Conservation (phyloP, 371 early-diverging fungal species). For the Furculomyces boomerangus region DNA sequence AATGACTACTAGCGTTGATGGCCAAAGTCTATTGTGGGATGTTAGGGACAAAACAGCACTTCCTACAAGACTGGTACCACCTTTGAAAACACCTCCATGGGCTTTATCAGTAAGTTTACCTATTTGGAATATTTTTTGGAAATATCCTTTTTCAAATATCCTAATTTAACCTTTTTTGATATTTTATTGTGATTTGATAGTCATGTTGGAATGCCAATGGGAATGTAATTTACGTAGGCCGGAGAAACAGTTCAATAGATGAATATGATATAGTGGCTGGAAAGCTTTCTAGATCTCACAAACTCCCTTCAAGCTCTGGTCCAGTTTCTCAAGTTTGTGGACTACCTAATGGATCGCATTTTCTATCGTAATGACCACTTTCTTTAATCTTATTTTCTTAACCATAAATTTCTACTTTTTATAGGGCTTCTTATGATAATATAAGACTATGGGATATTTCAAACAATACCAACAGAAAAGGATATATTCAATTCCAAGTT, state of each 20-base stretch:
- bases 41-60: constrained; percentile 37
- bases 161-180: background rate
- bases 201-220: constrained; percentile 73
- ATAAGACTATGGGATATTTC: constrained; percentile 71
- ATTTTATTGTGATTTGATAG: background rate
- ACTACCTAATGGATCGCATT: constrained; percentile 61
- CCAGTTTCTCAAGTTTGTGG: constrained; percentile 60
- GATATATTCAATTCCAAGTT: constrained; percentile 66
- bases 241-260: constrained; percentile 74
- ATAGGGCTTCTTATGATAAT: constrained; percentile 79
- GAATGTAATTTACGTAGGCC: constrained; percentile 44
- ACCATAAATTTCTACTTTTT: background rate
- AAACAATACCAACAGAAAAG: constrained; percentile 13
- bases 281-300: constrained; percentile 41
- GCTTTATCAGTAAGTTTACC: constrained; percentile 42
- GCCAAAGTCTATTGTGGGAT: constrained; percentile 65
- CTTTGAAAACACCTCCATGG: constrained; percentile 74
- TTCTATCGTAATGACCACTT: constrained; percentile 51
- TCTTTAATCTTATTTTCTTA: background rate
- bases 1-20: constrained; percentile 75
- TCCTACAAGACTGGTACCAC: constrained; percentile 33
- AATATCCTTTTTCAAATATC: background rate
- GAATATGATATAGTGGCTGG: constrained; percentile 66
- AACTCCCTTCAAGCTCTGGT: constrained; percentile 79
- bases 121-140: background rate